Conservation (phyloP, 257 asterid genomes). For the Solanum sejunctum region DNA sequence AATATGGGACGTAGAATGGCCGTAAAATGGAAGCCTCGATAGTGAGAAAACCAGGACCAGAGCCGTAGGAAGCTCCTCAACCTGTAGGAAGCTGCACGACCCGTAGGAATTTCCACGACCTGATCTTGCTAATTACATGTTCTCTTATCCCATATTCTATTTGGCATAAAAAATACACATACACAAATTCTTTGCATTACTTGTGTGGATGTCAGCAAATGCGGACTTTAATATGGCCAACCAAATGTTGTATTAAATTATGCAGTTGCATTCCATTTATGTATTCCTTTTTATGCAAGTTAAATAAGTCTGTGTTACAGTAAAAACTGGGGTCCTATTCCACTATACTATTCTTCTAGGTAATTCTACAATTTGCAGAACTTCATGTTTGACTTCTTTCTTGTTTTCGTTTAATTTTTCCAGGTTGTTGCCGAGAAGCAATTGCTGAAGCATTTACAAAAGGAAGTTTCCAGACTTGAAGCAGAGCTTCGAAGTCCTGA, state of each 20-base stretch:
- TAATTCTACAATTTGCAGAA: not conserved
- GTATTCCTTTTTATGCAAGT: not conserved
- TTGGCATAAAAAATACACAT: not conserved
- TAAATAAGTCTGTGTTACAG: not conserved
- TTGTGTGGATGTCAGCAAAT: not conserved
- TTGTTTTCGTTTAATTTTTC: not conserved
- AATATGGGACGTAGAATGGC: no score
- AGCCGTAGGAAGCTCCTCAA: no score
- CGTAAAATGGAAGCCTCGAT: no score
- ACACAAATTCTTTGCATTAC: not conserved
- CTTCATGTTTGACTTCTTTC: not conserved
- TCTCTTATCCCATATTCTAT: not conserved
- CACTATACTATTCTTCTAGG: not conserved
- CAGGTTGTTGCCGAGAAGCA: slow-evolving; percentile 75
- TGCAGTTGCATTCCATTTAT: not conserved
- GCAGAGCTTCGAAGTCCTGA: slow-evolving; percentile 87
- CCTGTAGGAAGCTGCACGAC: no score
- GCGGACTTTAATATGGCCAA: not conserved
- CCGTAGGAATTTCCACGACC: no score
- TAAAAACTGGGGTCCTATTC: not conserved
- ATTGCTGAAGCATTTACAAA: slow-evolving; percentile 69
- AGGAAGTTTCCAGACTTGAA: slow-evolving; percentile 89
- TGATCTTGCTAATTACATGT: not conserved
- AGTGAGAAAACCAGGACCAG: no score
- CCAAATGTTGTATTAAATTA: not conserved